Evolutionary conservation across 2,329 filamentous ascomycete species (phyloP), one percentile per base, ranked within the genome.

Genomic region (Colletotrichum lindemuthianum): DNA sequence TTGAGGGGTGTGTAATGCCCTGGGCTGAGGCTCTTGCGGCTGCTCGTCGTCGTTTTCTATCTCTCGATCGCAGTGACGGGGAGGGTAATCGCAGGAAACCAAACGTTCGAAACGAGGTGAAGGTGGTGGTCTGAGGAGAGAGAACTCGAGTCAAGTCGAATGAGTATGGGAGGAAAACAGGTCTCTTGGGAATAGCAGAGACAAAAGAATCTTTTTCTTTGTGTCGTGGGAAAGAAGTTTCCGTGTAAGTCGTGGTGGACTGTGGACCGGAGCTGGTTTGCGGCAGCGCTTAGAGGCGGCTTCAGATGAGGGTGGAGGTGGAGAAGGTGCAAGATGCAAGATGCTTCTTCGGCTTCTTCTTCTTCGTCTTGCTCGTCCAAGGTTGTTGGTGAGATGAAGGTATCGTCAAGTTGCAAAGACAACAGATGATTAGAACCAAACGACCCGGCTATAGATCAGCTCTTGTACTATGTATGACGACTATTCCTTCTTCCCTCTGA

Each of bases 201-300:
- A 4, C 11, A 49, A 41, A 10, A 12, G 32, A 12, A 15, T 37
- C 43, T 43, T 39, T 40, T 24, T 36, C 11, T 48, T 36, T 34
- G n/a, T 24, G 16, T 49, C 44, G 24, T 32, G 34, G 11, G 15
- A 13, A 24, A 16, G 40, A 37, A 36, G 9, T 10, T 48, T 48
- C 15, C 43, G 54, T 49, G 44, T 57, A 57, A 57, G 54, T 57
- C 54, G 44, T 24, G 41, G n/a, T n/a, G n/a, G n/a, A 33, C 13
- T 32, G 51, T 39, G 11, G 51, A 40, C 34, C 41, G n/a, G 44
- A 15, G 43, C n/a, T 34, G 33, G 16, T 40, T 41, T 43, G 52
- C 52, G 36, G 52, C 41, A 45, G 52, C 52, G 52, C 52, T 55
- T 55, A 55, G 45, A 32, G 52, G 52, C 52, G 52, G 52, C 52